These are phyloP conservation scores for Ehretia macrophylla DNA, from an alignment of 257 asterid genomes.

Conservation along the genomic window DNA sequence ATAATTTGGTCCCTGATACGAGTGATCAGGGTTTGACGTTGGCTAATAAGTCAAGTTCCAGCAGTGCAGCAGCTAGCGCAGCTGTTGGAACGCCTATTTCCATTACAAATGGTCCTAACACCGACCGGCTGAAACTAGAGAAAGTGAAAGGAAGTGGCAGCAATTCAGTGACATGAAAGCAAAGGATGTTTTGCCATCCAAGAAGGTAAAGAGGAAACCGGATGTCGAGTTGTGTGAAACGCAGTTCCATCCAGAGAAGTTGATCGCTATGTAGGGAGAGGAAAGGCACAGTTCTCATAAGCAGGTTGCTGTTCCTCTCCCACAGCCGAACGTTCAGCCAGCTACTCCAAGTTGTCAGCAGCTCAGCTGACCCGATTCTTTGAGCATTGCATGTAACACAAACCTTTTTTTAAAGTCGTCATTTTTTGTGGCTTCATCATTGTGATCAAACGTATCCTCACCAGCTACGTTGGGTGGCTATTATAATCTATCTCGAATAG, in stretches of 20 bases:
- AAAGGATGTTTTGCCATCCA: constrained; percentile 31
- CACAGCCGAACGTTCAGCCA: not conserved
- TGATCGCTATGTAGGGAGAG: too few species aligned
- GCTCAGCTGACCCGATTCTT: too few species aligned
- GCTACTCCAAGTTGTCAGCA: not conserved
- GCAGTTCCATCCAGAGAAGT: not conserved
- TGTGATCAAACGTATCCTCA: too few species aligned
- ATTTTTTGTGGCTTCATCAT: too few species aligned
- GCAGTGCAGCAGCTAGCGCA: constrained; percentile 29
- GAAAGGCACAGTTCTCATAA: too few species aligned
- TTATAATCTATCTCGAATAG: too few species aligned
- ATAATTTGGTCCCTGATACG: too few species aligned
- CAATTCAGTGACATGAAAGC: constrained; percentile 31
- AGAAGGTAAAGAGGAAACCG: constrained; percentile 65
- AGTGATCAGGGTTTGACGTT: constrained; percentile 24
- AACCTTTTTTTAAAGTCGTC: too few species aligned
- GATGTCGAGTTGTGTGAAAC: constrained; percentile 17
- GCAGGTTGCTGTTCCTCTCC: not conserved
- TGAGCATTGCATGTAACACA: too few species aligned
- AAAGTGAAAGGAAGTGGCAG: constrained; percentile 43
- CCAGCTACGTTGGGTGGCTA: too few species aligned
- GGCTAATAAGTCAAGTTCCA: constrained; percentile 32
- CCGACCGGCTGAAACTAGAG: constrained; percentile 56
- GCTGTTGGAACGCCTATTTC: constrained; percentile 36
- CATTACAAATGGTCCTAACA: constrained; percentile 21